phyloP scores from a whole-genome alignment of 2,329 filamentous ascomycete species.

The Pseudocercospora vitis region DNA sequence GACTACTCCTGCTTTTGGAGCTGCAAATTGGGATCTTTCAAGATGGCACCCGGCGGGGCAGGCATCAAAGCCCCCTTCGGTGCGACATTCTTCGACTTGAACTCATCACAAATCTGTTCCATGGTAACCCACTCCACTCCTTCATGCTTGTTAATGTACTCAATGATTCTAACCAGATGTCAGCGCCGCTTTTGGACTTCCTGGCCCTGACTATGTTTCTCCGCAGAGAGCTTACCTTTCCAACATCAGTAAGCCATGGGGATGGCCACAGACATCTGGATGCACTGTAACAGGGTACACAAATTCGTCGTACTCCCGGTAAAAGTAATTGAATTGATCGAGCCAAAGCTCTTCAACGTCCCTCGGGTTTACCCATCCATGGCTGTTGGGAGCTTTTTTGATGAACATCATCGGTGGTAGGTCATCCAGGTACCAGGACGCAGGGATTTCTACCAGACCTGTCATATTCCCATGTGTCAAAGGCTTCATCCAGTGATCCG shows the following conservation, averaged over 20 bases:
- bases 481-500: slow-evolving; percentile 43
- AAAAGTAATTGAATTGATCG: slow-evolving; percentile 72
- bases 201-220: too few relatives aligned
- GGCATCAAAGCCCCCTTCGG: slow-evolving; percentile 63
- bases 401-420: slow-evolving; percentile 70
- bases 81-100: slow-evolving; percentile 64
- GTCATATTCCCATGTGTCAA: slow-evolving; percentile 53
- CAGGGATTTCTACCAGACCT: slow-evolving; percentile 66
- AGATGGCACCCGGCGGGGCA: slow-evolving; percentile 54
- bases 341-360: slow-evolving; percentile 66
- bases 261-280: slow-evolving; percentile 69
- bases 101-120: slow-evolving; percentile 70
- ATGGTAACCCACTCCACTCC: slow-evolving; percentile 69
- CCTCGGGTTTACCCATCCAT: slow-evolving; percentile 58
- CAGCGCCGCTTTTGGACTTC: too few relatives aligned
- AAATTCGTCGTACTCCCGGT: slow-evolving; percentile 73
- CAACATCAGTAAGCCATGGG: slow-evolving; percentile 72
- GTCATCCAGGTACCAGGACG: slow-evolving; percentile 61
- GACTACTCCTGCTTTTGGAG: slow-evolving; percentile 33
- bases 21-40: slow-evolving; percentile 44
- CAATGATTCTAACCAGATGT: slow-evolving; percentile 52
- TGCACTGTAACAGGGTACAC: slow-evolving; percentile 77
- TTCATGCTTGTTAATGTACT: slow-evolving; percentile 65
- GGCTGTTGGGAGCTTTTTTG: slow-evolving; percentile 63
- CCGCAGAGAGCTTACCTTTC: too few relatives aligned